A percentile compares a stretch with the other conserved stretches of the same genome.
phyloP scores from a whole-genome alignment of 1,139 yeast species.

The Geotrichum bryndzae region DNA sequence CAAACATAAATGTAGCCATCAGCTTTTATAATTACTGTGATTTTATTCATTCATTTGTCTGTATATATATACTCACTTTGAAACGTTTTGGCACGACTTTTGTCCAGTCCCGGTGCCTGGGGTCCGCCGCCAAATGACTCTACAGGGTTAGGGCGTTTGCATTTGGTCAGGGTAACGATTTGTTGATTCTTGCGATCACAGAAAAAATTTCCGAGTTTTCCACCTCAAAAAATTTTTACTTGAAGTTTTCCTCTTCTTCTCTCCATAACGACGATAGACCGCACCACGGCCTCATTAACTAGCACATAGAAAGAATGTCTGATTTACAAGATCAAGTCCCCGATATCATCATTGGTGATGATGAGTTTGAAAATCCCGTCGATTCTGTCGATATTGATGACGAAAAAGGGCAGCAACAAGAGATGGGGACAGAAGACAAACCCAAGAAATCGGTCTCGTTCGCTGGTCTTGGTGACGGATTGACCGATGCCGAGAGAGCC shows the following conservation, averaged over 20 bases:
- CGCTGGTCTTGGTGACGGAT: conserved; percentile 63
- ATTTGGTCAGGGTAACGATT: neutral
- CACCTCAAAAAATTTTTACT: conserved; percentile 1
- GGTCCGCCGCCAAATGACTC: neutral
- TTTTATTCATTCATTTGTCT: too few relatives aligned
- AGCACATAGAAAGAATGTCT: conserved; percentile 22
- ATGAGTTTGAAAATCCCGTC: conserved; percentile 42
- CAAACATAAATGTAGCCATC: neutral
- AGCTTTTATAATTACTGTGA: too few relatives aligned
- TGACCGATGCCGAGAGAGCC: conserved; percentile 58
- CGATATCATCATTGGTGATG: conserved; percentile 77
- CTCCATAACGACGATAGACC: neutral
- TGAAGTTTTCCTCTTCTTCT: neutral
- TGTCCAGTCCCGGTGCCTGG: neutral
- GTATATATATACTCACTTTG: too few relatives aligned
- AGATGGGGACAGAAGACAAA: conserved; percentile 26
- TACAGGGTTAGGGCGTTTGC: neutral
- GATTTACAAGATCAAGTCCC: conserved; percentile 85
- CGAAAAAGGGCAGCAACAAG: conserved; percentile 33
- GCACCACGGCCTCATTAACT: neutral
- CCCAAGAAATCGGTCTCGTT: conserved; percentile 75
- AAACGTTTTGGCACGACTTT: neutral
- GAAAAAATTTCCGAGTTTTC: neutral
- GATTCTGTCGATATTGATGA: conserved; percentile 35
- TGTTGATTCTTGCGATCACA: neutral